Evolutionary conservation across 768 basidiomycete species (phyloP).

Genomic region (Mycena albidolilacea): DNA sequence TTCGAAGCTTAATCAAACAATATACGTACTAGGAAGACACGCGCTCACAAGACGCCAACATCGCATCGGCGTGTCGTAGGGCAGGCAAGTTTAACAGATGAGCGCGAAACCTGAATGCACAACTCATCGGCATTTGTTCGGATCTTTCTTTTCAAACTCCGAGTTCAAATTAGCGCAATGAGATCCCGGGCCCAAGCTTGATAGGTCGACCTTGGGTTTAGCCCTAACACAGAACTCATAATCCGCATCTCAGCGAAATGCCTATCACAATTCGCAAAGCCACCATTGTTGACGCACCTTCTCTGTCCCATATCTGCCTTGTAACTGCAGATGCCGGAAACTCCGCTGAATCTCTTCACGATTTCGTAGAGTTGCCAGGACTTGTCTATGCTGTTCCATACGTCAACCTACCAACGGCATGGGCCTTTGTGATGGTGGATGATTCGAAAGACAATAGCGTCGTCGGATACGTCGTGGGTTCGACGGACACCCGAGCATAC

Average conservation of each 20-base stretch:
- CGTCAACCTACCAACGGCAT: conserved; percentile 75
- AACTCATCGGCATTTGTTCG: not conserved
- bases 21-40: too few relatives aligned
- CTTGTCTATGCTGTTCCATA: conserved; percentile 85
- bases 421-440: conserved; percentile 82
- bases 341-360: conserved; percentile 75
- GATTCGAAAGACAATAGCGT: conserved; percentile 56
- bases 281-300: conserved; percentile 64
- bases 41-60: too few relatives aligned
- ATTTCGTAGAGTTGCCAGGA: conserved; percentile 75
- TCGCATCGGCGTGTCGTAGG: too few relatives aligned
- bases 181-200: not conserved
- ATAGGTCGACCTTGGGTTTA: not conserved
- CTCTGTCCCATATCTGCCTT: conserved; percentile 81
- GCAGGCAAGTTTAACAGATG: too few relatives aligned
- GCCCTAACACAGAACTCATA: not conserved
- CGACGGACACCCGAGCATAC: conserved; percentile 76
- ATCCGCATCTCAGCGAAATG: conserved; percentile 45
- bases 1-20: too few relatives aligned
- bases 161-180: not conserved
- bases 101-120: too few relatives aligned
- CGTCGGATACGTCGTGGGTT: conserved; percentile 82
- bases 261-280: conserved; percentile 69
- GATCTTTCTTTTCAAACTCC: conserved; percentile 2
- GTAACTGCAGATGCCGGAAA: conserved; percentile 80